Evolutionary conservation across 2,329 filamentous ascomycete species (phyloP).

Genomic region (Aspergillus amoenus): DNA sequence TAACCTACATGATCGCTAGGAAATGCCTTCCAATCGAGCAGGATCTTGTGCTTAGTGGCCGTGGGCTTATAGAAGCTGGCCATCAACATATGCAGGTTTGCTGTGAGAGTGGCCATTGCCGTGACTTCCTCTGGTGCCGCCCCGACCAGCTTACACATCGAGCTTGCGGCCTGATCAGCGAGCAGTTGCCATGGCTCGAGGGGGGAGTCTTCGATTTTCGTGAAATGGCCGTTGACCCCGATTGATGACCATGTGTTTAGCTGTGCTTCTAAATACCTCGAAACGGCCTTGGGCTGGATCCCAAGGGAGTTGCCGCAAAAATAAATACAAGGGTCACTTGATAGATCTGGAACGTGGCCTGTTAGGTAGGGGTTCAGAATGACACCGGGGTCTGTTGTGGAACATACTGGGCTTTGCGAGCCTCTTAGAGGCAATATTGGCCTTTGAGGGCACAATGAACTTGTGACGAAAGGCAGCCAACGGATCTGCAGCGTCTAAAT

Average conservation of each 20-base stretch:
- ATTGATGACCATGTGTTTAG: conserved; percentile 80
- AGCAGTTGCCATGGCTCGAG: conserved; percentile 73
- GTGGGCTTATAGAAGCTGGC: conserved; percentile 77
- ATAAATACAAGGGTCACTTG: conserved; percentile 58
- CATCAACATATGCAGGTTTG: conserved; percentile 76
- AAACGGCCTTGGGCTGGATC: conserved; percentile 70
- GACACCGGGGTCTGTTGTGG: neutral
- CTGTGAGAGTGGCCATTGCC: conserved; percentile 82
- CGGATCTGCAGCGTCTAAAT: conserved; percentile 61
- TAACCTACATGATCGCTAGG: conserved; percentile 72
- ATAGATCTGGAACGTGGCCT: conserved; percentile 26
- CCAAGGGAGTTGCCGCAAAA: conserved; percentile 88
- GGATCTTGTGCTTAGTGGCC: conserved; percentile 66
- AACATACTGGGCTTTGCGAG: conserved; percentile 44
- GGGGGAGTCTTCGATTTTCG: conserved; percentile 63
- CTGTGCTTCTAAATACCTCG: conserved; percentile 66
- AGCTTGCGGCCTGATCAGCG: conserved; percentile 69
- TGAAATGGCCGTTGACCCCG: conserved; percentile 81
- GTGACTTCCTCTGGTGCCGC: conserved; percentile 71
- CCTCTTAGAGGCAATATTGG: conserved; percentile 65
- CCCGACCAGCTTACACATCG: conserved; percentile 72
- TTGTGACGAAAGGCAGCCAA: conserved; percentile 64
- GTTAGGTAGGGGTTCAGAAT: conserved; percentile 12
- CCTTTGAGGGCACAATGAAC: conserved; percentile 75
- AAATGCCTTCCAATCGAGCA: conserved; percentile 84